Conservation (phyloP, 2,329 filamentous ascomycete genomes). For the Rhynchosporium agropyri region DNA sequence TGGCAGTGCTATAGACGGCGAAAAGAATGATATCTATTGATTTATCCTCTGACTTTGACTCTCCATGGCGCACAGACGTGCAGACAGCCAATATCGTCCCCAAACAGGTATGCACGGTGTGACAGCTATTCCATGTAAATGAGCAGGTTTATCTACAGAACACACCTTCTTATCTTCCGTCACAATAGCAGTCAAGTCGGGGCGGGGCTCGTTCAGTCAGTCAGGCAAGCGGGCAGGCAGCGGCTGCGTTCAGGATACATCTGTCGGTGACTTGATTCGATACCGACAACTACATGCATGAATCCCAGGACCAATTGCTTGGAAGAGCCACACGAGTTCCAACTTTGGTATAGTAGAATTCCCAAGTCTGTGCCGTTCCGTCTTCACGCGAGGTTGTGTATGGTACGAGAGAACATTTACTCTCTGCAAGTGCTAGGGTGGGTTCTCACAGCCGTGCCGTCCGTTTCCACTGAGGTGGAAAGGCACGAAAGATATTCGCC, state of each 20-base stretch:
- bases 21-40: slow-evolving; percentile 15
- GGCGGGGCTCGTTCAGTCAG: neutral
- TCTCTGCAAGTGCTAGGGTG: no score
- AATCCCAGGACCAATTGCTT: no score
- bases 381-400: no score
- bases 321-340: no score
- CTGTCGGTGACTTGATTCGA: neutral
- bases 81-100: neutral
- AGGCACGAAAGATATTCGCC: no score
- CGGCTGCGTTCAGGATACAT: neutral
- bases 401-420: no score
- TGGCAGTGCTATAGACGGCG: slow-evolving; percentile 14
- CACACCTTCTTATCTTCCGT: neutral
- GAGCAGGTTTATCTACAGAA: no score
- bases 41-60: slow-evolving; percentile 1
- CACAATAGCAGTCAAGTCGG: neutral
- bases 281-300: neutral
- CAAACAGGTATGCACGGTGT: neutral
- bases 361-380: no score
- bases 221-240: neutral
- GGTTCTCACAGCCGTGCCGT: no score
- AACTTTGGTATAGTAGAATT: no score
- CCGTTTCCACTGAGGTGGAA: no score
- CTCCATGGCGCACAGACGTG: neutral
- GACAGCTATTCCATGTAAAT: neutral